phyloP scores from a whole-genome alignment of 306 rosid genomes.

The Oxytropis ochrocephala region DNA sequence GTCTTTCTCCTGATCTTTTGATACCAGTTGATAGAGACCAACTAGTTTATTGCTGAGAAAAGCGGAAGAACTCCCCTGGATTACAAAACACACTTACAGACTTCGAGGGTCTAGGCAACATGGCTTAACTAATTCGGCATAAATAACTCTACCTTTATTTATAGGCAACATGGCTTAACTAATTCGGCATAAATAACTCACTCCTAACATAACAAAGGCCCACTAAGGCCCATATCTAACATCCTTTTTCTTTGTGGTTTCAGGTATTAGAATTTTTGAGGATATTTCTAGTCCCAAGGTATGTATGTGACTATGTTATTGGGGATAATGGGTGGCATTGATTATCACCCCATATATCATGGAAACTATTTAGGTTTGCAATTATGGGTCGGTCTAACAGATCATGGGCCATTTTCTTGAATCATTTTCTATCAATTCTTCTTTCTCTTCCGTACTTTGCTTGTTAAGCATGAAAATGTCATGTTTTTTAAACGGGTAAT shows the following conservation, averaged over 20 bases:
- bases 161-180: too few relatives aligned
- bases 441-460: neutral
- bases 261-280: slow-evolving; percentile 94
- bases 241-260: slow-evolving; percentile 24
- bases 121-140: too few relatives aligned
- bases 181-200: too few relatives aligned
- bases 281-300: slow-evolving; percentile 69
- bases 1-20: too few relatives aligned
- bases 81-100: too few relatives aligned
- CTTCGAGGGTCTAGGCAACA: too few relatives aligned
- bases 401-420: neutral
- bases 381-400: neutral
- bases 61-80: too few relatives aligned
- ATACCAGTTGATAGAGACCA: too few relatives aligned
- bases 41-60: too few relatives aligned
- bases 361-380: neutral
- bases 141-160: too few relatives aligned
- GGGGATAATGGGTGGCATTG: neutral
- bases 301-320: neutral
- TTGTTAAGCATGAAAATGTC: neutral
- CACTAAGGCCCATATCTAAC: too few relatives aligned
- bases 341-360: neutral
- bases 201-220: too few relatives aligned
- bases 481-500: neutral
- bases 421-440: neutral